Evolutionary conservation across 345 rosid genomes (phyloP).

Genomic region (Eucalyptus guilfoylei): DNA sequence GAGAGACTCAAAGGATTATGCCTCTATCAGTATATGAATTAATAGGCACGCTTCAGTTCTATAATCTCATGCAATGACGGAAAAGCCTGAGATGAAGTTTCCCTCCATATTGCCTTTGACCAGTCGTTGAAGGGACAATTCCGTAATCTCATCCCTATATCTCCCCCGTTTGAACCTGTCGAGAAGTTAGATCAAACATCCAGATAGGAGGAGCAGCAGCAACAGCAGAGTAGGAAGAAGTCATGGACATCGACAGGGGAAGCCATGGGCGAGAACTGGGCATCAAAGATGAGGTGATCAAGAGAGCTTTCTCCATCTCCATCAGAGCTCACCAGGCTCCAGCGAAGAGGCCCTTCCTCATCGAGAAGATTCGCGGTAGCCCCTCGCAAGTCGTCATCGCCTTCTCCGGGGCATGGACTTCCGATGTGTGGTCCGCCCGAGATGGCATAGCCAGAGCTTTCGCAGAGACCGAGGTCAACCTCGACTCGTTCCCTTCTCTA

Average conservation of each 20-base stretch:
- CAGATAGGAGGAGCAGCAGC: not conserved
- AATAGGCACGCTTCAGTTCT: too few species aligned
- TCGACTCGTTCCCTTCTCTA: conserved; percentile 35
- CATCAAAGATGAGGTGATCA: conserved; percentile 21
- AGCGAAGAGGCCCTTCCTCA: conserved; percentile 3
- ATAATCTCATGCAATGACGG: not conserved
- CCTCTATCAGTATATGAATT: too few species aligned
- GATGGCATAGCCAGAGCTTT: conserved; percentile 12
- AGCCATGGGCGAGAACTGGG: not conserved
- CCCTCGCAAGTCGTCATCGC: conserved; percentile 18
- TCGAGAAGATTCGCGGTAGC: not conserved
- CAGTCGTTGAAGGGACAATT: not conserved
- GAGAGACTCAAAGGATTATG: too few species aligned
- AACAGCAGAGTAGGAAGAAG: not conserved
- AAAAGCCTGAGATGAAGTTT: not conserved
- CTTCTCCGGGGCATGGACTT: conserved; percentile 41
- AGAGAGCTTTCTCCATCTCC: conserved; percentile 24
- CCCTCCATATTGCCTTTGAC: too few species aligned
- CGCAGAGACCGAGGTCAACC: conserved; percentile 39
- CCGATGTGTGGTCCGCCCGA: conserved; percentile 13
- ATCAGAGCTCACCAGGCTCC: conserved; percentile 12
- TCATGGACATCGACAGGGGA: not conserved
- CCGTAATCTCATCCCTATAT: not conserved
- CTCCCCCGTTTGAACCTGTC: not conserved
- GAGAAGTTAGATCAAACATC: not conserved